A percentile compares a stretch with the other conserved stretches of the same genome.
Conservation (phyloP, 495 filamentous ascomycete genomes). For the Monascus purpureus region DNA sequence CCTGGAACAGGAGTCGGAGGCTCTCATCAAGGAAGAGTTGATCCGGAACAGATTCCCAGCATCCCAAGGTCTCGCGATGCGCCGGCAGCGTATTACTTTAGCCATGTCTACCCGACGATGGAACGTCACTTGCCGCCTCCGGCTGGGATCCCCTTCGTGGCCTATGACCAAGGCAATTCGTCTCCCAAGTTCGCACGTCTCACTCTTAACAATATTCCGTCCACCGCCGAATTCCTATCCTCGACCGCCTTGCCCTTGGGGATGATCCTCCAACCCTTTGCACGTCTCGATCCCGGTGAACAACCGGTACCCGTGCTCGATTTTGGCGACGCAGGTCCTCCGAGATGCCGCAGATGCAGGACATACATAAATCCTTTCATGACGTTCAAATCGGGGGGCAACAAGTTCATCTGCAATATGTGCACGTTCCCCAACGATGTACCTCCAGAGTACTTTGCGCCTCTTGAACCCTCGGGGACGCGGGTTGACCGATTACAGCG, state of each 20-base stretch:
- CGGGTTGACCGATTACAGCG: constrained; percentile 80
- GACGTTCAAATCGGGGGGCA: constrained; percentile 87
- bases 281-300: constrained; percentile 72
- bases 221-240: constrained; percentile 63
- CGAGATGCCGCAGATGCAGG: constrained; percentile 83
- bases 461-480: constrained; percentile 73
- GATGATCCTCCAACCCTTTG: constrained; percentile 79
- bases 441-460: constrained; percentile 79
- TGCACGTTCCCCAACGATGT: constrained; percentile 97
- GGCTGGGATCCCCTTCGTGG: constrained; percentile 78
- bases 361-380: constrained; percentile 99
- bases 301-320: constrained; percentile 82
- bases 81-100: constrained; percentile 69
- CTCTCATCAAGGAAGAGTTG: constrained; percentile 60
- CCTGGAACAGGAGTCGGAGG: constrained; percentile 22
- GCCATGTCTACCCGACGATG: constrained; percentile 84
- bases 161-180: constrained; percentile 89
- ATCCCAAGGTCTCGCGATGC: constrained; percentile 74
- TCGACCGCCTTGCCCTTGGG: constrained; percentile 75
- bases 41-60: constrained; percentile 89
- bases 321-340: constrained; percentile 85
- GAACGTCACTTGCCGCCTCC: constrained; percentile 83
- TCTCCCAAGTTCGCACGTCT: constrained; percentile 89
- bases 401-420: constrained; percentile 96
- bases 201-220: constrained; percentile 82